These are phyloP conservation scores for Tolypocladium pustulatum DNA, from an alignment of 2,329 filamentous ascomycete genomes.

Conservation along the genomic window DNA sequence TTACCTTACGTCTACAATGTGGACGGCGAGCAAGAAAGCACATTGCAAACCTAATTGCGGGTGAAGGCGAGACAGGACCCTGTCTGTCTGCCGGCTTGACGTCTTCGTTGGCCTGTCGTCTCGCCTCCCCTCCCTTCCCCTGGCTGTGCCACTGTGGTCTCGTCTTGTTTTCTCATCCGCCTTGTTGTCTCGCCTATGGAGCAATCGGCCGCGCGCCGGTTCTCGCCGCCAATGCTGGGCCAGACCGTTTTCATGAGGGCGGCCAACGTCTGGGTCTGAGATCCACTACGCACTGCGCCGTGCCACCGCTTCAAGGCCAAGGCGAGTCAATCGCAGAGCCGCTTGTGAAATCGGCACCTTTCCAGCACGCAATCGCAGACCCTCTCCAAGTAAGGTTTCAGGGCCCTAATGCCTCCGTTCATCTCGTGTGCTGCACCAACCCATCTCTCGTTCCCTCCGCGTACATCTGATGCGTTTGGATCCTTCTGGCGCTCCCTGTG, in stretches of 20 bases:
- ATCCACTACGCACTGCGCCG: neutral
- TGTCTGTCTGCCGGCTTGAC: neutral
- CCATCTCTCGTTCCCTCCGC: neutral
- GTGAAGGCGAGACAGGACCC: neutral
- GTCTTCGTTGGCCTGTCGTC: neutral
- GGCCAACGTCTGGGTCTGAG: neutral
- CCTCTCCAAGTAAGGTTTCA: neutral
- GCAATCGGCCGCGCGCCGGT: neutral
- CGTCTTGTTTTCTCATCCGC: conserved; percentile 7
- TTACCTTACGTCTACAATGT: neutral
- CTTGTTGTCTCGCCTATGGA: neutral
- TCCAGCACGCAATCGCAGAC: neutral
- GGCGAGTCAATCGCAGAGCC: neutral
- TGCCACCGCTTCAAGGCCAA: neutral
- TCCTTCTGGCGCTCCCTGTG: neutral
- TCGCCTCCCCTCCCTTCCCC: neutral
- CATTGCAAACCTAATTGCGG: neutral
- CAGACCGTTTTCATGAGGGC: neutral
- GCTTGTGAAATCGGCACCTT: neutral
- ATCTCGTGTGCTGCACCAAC: neutral
- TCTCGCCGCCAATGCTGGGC: neutral
- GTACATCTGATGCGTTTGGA: neutral
- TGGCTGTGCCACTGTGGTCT: conserved; percentile 4
- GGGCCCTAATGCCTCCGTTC: neutral
- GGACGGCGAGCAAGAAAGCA: neutral